These are phyloP conservation scores for Chloris gayana DNA, from an alignment of 176 grass and related monocot species.

Conservation along the genomic window DNA sequence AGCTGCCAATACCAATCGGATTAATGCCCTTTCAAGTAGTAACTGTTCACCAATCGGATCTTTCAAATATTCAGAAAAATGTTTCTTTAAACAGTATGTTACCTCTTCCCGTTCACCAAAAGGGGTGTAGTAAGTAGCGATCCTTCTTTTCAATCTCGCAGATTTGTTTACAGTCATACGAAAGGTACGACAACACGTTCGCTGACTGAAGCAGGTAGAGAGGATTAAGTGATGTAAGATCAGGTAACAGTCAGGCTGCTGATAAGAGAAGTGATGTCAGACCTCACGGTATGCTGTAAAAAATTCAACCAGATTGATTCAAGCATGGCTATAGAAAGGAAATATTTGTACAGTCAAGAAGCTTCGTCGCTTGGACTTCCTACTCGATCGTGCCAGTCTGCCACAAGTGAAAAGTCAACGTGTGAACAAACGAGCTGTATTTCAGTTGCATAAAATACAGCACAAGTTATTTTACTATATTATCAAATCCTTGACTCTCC, in stretches of 20 bases:
- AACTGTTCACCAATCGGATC: too few species aligned
- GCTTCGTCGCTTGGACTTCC: conserved; percentile 11
- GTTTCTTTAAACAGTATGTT: background rate
- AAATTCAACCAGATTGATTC: background rate
- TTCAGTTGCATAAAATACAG: background rate
- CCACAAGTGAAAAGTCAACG: background rate
- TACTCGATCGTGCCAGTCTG: background rate
- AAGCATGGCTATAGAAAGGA: background rate
- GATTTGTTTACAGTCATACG: background rate
- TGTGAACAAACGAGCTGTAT: conserved; percentile 16
- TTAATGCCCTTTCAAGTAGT: too few species aligned
- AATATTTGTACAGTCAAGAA: background rate
- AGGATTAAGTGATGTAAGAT: background rate
- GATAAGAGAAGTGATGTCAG: conserved; percentile 5
- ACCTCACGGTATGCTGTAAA: background rate
- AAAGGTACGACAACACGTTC: background rate
- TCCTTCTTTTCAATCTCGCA: background rate
- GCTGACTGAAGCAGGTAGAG: background rate
- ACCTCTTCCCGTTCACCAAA: background rate
- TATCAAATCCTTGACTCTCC: conserved; percentile 18
- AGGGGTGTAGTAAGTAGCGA: background rate
- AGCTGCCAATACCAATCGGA: too few species aligned
- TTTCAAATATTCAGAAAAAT: too few species aligned
- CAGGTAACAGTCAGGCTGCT: background rate
- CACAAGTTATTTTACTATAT: background rate